phyloP scores from a whole-genome alignment of 164 flowering plant genomes.

The Vitis rotundifolia region DNA sequence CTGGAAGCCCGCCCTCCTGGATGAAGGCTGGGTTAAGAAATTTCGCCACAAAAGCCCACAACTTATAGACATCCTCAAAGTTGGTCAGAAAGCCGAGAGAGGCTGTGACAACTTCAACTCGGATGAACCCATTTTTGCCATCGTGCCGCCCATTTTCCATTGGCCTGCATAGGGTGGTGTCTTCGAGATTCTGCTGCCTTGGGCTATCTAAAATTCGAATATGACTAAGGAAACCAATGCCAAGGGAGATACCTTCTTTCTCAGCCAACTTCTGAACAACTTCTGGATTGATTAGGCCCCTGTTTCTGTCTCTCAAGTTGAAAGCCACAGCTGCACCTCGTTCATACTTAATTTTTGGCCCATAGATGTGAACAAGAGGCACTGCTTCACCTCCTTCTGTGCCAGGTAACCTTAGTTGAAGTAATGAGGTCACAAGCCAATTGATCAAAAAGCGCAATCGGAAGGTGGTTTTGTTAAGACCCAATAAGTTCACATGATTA shows the following conservation, averaged over 20 bases:
- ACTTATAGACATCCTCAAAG: slow-evolving; percentile 87
- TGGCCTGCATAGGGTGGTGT: slow-evolving; percentile 53
- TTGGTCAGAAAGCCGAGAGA: slow-evolving; percentile 83
- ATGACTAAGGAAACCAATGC: slow-evolving; percentile 79
- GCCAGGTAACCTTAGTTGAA: slow-evolving; percentile 64
- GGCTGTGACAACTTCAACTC: slow-evolving; percentile 87
- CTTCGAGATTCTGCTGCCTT: slow-evolving; percentile 48
- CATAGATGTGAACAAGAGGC: slow-evolving; percentile 78
- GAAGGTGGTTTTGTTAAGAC: slow-evolving; percentile 77
- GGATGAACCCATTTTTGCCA: slow-evolving; percentile 49
- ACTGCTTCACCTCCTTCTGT: slow-evolving; percentile 36
- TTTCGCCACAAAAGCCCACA: slow-evolving; percentile 89
- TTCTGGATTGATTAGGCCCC: slow-evolving; percentile 66
- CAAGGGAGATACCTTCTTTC: slow-evolving; percentile 69
- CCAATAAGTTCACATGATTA: slow-evolving; percentile 80
- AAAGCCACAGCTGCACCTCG: slow-evolving; percentile 93
- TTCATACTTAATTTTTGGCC: slow-evolving; percentile 93
- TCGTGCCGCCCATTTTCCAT: slow-evolving; percentile 53
- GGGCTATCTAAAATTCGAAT: slow-evolving; percentile 50
- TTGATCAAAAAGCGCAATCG: slow-evolving; percentile 74
- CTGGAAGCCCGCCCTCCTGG: slow-evolving; percentile 44
- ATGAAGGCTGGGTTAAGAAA: slow-evolving; percentile 71
- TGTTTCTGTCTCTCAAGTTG: slow-evolving; percentile 61
- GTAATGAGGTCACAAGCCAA: slow-evolving; percentile 90
- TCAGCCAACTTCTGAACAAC: slow-evolving; percentile 81